These are phyloP conservation scores for Tuber umbilicatum DNA, from an alignment of 495 filamentous ascomycete species.

Conservation along the genomic window DNA sequence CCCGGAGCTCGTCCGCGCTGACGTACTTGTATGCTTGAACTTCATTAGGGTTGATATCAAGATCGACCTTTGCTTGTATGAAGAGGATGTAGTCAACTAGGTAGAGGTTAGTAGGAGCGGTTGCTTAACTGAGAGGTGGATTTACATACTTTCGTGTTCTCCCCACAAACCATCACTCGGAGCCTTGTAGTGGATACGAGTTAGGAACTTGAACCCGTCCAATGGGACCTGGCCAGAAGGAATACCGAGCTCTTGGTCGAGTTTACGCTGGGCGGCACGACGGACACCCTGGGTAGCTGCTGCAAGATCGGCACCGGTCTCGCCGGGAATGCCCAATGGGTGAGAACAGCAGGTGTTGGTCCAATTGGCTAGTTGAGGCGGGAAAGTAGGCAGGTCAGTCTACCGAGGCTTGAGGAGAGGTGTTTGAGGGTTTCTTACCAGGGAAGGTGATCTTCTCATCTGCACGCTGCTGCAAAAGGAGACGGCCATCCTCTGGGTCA, in stretches of 20 bases:
- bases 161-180: constrained; percentile 97
- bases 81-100: constrained; percentile 98
- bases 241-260: constrained; percentile 92
- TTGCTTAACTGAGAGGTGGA: background rate
- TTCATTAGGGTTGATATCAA: constrained; percentile 78
- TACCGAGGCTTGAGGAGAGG: background rate
- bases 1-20: constrained; percentile 69
- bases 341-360: constrained; percentile 99
- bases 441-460: constrained; percentile 99
- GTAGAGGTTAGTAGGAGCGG: background rate
- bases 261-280: constrained; percentile 82
- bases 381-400: background rate
- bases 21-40: constrained; percentile 78
- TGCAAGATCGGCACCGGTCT: constrained; percentile 78
- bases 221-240: constrained; percentile 82
- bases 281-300: constrained; percentile 78
- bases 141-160: constrained; percentile 85
- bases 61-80: constrained; percentile 85
- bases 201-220: constrained; percentile 87
- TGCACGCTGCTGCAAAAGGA: constrained; percentile 92
- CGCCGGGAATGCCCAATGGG: constrained; percentile 80
- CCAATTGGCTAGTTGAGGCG: constrained; percentile 66
- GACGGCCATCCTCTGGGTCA: constrained; percentile 71
- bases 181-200: constrained; percentile 95
- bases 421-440: constrained; percentile 14